Base-by-base conservation (phyloP, 2,329 filamentous ascomycete genomes). In the Apiospora aurea region DNA sequence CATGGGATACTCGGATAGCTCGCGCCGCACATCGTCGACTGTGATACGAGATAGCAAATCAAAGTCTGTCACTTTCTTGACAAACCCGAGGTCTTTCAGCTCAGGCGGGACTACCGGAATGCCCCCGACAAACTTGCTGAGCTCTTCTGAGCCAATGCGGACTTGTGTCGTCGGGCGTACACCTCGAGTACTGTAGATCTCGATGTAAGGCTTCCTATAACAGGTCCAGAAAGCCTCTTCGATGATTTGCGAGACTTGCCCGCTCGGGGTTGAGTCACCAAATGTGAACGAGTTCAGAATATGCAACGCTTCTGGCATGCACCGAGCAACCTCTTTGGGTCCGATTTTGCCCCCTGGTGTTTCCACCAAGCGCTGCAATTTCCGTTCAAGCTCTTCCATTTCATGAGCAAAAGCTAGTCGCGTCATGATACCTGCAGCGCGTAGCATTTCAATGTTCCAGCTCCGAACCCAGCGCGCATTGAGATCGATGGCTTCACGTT, bases 191-290 rank as follows among this genome's bases (percentile, higher is more conserved):
- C 95, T 98, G 75, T 97, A 91, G 8, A 98, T 89, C 78, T 98
- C 95, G 72, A 98, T 94, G 0, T 90, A 92, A 2, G 94, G 91
- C 74, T 92, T 92, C 79, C 90, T 92, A 78, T 93, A 96, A 74
- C 94, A 95, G 47, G 91, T 97, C 96, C 96, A 99, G 80, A 99
- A 99, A 0, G 95, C 94, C 82, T 98, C 94, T 78, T 98, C 95
- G 70, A 99, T 94, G 73, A 94, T 92, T 78, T 94, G 91, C 0
- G 95, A 94, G 26, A 98, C 93, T 73, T 93, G 88, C 0, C 89
- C 88, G 74, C 93, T 97, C 1, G 96, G 96, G 0, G 97, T 98
- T 1, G 96, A 98, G 78, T 97, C 94, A 49, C 88, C 88, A 76
- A 96, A 97, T 0, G 93, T 94, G 80, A 96, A 99, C 24, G 96